These are phyloP conservation scores for Microthlaspi erraticum DNA, from an alignment of 345 rosid genomes.

Conservation along the genomic window DNA sequence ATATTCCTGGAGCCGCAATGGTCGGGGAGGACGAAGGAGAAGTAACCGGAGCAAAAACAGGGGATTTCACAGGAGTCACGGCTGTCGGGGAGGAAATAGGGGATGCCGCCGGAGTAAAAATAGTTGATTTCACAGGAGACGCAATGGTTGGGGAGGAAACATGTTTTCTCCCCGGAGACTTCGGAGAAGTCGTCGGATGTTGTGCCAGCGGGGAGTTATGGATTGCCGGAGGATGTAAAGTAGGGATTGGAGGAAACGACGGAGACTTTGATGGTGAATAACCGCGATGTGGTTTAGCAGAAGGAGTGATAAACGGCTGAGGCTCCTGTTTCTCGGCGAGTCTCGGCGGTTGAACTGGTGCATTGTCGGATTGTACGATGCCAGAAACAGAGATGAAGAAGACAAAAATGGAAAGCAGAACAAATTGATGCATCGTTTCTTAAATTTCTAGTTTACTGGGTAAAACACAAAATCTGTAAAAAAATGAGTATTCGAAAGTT, in stretches of 20 bases:
- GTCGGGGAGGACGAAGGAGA: conserved; percentile 23
- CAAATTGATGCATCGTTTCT: conserved; percentile 29
- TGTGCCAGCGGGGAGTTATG: neutral
- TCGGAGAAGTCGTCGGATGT: conserved; percentile 8
- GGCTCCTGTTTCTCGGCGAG: neutral
- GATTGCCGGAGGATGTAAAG: conserved; percentile 30
- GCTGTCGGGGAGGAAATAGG: conserved; percentile 17
- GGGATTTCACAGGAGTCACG: conserved; percentile 3
- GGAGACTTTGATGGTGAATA: conserved; percentile 36
- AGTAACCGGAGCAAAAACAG: neutral
- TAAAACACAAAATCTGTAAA: neutral
- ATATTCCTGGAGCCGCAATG: conserved; percentile 19
- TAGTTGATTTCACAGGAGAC: conserved; percentile 18
- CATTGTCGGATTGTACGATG: conserved; percentile 45
- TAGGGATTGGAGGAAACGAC: conserved; percentile 18
- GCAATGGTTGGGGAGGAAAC: conserved; percentile 8
- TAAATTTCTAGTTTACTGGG: neutral
- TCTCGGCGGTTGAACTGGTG: conserved; percentile 52
- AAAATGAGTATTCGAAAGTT: neutral
- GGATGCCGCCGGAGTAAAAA: neutral
- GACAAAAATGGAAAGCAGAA: conserved; percentile 33
- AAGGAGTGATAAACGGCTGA: neutral
- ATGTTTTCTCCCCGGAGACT: conserved; percentile 40
- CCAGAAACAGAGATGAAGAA: conserved; percentile 32
- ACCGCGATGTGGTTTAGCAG: conserved; percentile 30